Evolutionary conservation across 352 stramenopile genomes (phyloP).

Genomic region (Phytophthora capsici): DNA sequence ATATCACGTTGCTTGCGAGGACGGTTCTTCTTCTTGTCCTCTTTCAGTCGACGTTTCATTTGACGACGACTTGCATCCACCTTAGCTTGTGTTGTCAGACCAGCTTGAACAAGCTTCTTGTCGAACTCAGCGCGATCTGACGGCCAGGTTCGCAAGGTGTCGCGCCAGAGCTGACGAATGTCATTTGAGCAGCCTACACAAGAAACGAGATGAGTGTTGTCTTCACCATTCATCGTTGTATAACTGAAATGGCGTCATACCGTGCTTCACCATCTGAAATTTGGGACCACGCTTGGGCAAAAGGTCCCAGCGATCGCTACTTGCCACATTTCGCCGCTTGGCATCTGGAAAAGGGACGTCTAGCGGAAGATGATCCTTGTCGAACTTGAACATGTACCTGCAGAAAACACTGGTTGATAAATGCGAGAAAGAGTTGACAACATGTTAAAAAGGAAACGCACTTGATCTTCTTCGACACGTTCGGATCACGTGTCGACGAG

Average conservation of each 20-base stretch:
- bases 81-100: slow-evolving; percentile 85
- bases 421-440: slow-evolving; percentile 2
- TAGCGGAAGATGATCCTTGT: slow-evolving; percentile 81
- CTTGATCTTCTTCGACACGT: slow-evolving; percentile 86
- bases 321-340: slow-evolving; percentile 62
- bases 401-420: no score
- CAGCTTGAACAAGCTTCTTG: slow-evolving; percentile 79
- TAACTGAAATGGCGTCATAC: slow-evolving; percentile 24
- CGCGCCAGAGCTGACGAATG: slow-evolving; percentile 83
- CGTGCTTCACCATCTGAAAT: slow-evolving; percentile 84
- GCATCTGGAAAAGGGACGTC: slow-evolving; percentile 81
- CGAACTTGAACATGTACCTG: slow-evolving; percentile 86
- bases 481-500: slow-evolving; percentile 77
- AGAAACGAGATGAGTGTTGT: not conserved
- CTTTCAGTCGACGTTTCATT: slow-evolving; percentile 81
- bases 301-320: slow-evolving; percentile 76
- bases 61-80: slow-evolving; percentile 80
- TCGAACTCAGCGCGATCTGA: slow-evolving; percentile 81
- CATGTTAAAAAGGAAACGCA: slow-evolving; percentile 12
- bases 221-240: no score
- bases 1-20: slow-evolving; percentile 87
- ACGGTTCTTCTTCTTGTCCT: slow-evolving; percentile 85
- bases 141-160: slow-evolving; percentile 77
- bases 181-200: slow-evolving; percentile 80
- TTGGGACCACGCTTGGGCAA: slow-evolving; percentile 74